phyloP scores from a whole-genome alignment of 176 grass and related monocot genomes.

The Stipa capillata region DNA sequence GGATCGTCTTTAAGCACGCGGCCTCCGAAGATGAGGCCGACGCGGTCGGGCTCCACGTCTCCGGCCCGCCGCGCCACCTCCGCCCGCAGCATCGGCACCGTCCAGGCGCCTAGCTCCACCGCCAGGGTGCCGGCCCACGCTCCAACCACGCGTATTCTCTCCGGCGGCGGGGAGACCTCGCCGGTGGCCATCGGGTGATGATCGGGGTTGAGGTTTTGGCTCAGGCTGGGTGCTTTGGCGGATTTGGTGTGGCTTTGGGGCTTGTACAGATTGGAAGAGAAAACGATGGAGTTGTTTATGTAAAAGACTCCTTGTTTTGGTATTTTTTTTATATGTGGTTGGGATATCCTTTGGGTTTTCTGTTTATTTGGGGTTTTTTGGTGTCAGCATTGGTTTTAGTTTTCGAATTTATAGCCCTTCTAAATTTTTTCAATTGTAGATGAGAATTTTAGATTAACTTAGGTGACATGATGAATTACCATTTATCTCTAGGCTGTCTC shows the following conservation, averaged over 20 bases:
- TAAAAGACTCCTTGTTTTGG: no score
- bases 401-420: no score
- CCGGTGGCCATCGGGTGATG: conserved; percentile 16
- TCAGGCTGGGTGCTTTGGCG: background rate
- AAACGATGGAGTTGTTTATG: no score
- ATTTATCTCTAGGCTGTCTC: no score
- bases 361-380: no score
- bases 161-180: background rate
- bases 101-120: conserved; percentile 47
- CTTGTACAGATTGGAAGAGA: no score
- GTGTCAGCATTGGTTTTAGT: no score
- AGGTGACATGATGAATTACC: no score
- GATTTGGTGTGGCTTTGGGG: conserved; percentile 1
- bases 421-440: no score
- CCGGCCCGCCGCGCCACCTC: conserved; percentile 56
- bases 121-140: conserved; percentile 59
- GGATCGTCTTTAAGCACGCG: conserved; percentile 53
- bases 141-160: conserved; percentile 51
- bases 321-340: no score
- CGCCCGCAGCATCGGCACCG: conserved; percentile 67
- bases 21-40: conserved; percentile 78
- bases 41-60: conserved; percentile 27
- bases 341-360: no score
- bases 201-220: background rate
- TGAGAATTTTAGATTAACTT: no score